phyloP scores from a whole-genome alignment of 2,329 filamentous ascomycete species.

The Trichoderma koningii region DNA sequence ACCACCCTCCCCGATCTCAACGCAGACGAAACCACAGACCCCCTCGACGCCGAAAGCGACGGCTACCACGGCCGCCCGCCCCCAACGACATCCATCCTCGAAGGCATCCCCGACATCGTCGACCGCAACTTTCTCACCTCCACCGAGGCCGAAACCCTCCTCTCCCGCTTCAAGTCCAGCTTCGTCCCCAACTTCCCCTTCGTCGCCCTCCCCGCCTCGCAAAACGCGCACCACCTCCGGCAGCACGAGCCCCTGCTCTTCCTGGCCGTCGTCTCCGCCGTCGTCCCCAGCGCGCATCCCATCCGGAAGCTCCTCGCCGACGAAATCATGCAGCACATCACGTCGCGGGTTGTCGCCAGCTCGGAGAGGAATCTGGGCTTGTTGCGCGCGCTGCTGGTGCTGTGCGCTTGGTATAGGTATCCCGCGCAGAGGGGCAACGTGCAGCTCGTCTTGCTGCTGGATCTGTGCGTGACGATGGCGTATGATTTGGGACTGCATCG shows the following conservation, averaged over 20 bases:
- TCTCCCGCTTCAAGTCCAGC: constrained; percentile 18
- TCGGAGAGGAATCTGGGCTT: constrained; percentile 27
- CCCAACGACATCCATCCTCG: constrained; percentile 11
- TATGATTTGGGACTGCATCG: constrained; percentile 21
- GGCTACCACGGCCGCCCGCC: constrained; percentile 7
- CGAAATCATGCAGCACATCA: constrained; percentile 26
- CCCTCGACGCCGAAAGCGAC: constrained; percentile 10
- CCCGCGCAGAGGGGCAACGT: constrained; percentile 25
- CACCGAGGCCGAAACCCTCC: constrained; percentile 8
- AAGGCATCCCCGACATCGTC: constrained; percentile 25
- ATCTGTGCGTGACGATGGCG: constrained; percentile 21
- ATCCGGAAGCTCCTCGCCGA: constrained; percentile 19
- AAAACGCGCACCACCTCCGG: constrained; percentile 5
- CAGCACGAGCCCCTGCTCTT: constrained; percentile 26
- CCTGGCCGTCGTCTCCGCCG: constrained; percentile 22
- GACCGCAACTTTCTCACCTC: constrained; percentile 21
- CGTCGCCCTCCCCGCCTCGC: constrained; percentile 16
- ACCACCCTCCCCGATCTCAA: background rate
- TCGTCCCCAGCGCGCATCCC: constrained; percentile 13
- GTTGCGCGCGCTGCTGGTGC: constrained; percentile 23
- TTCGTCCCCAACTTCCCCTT: constrained; percentile 25
- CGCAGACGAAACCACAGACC: background rate
- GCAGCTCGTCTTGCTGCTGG: constrained; percentile 20
- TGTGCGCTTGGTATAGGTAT: constrained; percentile 26
- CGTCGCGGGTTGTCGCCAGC: constrained; percentile 23